Base-by-base conservation (phyloP, 805 yeast species). In the Candida ulmi region DNA sequence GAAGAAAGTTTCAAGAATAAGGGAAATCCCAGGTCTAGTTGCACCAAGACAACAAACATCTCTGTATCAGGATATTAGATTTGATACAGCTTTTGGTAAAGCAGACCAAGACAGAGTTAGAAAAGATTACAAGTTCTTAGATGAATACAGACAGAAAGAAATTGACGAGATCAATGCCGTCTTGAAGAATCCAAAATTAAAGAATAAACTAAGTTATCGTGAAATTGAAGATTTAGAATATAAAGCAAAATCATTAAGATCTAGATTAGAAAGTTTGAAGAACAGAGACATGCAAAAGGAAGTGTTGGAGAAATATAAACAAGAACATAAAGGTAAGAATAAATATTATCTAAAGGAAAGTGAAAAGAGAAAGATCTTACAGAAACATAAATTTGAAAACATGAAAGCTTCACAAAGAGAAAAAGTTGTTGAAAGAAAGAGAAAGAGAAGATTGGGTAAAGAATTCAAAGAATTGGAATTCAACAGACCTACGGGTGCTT, bases 71-170 rank as follows among this genome's bases (percentile, higher is more conserved):
- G 99, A 93, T 64, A 82, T 95, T 26, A 71, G 99, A 50, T 93
- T 93, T 58, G 96, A 93, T 60, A 74, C 91, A 3, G 88, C 96
- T 0, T 78, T 78, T 46, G 98, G 98, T 41, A 83, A 78, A 51
- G 86, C 93, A 1, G 91, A 90, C 57, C 63, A 75, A 42, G 65
- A 69, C 25, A 69, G 71, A 42, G 74, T 85, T 15, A 70, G 97
- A 44, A 76, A 78, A 52, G 81, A 91, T 54, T 93, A 93, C 64
- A 73, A 77, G 33, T 93, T 93, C 56, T 64, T 93, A 42, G 95
- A 88, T 60, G 88, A 83, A 30, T 93, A 93, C 59, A 73, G 98
- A 58, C 70, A 80, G 47, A 60, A 68, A 8, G 99, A 93, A 57
- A 69, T 93, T 29, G 48, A 62, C 2, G 76, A 80, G 32, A 69